Evolutionary conservation across 1,284 basidiomycete species (phyloP), one percentile per base, ranked within the genome.

Genomic region (Trametes polyzona): DNA sequence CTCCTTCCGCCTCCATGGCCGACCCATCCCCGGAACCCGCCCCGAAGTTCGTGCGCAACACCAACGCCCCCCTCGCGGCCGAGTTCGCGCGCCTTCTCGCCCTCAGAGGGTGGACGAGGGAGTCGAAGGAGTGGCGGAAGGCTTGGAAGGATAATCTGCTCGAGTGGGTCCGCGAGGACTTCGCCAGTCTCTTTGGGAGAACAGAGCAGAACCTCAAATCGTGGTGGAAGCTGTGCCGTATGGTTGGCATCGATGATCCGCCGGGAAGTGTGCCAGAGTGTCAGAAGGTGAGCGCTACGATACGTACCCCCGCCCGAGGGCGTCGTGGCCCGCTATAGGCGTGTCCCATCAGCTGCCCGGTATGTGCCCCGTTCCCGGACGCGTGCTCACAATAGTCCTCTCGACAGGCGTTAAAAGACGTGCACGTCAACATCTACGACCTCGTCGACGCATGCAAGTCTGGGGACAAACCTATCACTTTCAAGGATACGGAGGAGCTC

Each of bases 81-180:
- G 52, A 54, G 46, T 54, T 54, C 52, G 23, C 30, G 23, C 52
- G 52, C 21, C 44, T 54, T 6, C 44, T 46, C 4, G 16, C 27
- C 21, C 4, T 54, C 29, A 47, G 36, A 21, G 30, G 36, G 7
- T 41, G 37, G 46, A 43, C 33, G 39, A 41, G 37, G 30, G 37
- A 48, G 39, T 12, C 46, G 46, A 42, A 48, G 24, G 33, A 42
- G 39, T 8, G 46, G n/a, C 29, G 40, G 10, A 9, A 36, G 3
- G 9, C 4, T 2, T 29, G 42, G n/a, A 21, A 1, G 21, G 26
- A n/a, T n/a, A n/a, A n/a, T n/a, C n/a, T n/a, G n/a, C n/a, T n/a
- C n/a, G n/a, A 19, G 9, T 43, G 32, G 30, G 53, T 33, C 23
- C 17, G 32, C 21, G 46, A 48, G 32, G 53, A 55, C 24, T 55